A percentile compares a stretch with the other conserved stretches of the same genome.
Evolutionary conservation across 1,284 basidiomycete species (phyloP).

Genomic region (Ceratobasidium sp.): DNA sequence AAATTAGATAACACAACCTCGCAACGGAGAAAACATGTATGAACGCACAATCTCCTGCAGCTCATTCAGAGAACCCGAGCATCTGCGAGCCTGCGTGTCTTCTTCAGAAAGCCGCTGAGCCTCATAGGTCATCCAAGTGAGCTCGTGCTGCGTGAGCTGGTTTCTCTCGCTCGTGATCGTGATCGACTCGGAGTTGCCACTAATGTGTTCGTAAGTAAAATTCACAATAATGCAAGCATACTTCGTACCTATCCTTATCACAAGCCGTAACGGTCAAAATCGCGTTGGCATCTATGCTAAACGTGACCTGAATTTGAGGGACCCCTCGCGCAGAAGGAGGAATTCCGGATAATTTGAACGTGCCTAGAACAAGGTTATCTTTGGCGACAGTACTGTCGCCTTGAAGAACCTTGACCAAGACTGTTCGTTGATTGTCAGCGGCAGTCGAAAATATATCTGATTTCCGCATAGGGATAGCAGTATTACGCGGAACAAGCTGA

Average conservation of each 20-base stretch:
- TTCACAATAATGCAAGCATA: conserved; percentile 46
- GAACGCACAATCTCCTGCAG: too few relatives aligned
- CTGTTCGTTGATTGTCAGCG: conserved; percentile 60
- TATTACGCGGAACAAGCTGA: conserved; percentile 65
- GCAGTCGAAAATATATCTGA: conserved; percentile 67
- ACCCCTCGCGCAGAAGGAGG: conserved; percentile 77
- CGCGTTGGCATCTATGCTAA: conserved; percentile 60
- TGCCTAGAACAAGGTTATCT: conserved; percentile 65
- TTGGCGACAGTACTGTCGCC: conserved; percentile 75
- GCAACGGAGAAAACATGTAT: too few relatives aligned
- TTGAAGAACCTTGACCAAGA: conserved; percentile 83
- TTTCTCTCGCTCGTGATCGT: conserved; percentile 88
- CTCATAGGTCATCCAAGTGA: conserved; percentile 89
- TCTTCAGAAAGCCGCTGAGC: conserved; percentile 61
- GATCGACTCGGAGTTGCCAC: conserved; percentile 86
- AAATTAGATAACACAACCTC: too few relatives aligned
- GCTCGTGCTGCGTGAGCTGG: conserved; percentile 83
- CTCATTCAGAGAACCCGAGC: too few relatives aligned
- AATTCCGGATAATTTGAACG: conserved; percentile 64
- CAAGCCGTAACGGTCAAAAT: conserved; percentile 56
- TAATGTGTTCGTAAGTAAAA: conserved; percentile 46
- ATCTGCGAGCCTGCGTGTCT: too few relatives aligned
- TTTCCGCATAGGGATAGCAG: conserved; percentile 67
- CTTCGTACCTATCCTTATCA: conserved; percentile 78
- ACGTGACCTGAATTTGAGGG: conserved; percentile 61